Percentiles rank a stretch among this genome's conserved stretches.
Conservation (phyloP, 2,329 filamentous ascomycete genomes). For the Xylaria sp. region DNA sequence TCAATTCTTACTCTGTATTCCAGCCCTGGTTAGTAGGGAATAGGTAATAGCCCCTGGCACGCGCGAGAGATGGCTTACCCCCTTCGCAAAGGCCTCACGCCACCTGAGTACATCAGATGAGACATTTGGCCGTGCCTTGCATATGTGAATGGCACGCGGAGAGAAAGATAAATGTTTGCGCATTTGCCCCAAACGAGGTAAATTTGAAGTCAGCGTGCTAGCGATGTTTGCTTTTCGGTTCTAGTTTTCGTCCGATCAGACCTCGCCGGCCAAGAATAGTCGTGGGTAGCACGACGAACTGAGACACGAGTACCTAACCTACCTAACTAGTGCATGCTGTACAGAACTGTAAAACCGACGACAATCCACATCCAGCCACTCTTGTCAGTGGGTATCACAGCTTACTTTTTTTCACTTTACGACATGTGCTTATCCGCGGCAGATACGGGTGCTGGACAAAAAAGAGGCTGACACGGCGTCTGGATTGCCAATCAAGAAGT, state of each 20-base stretch:
- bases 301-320: constrained; percentile 21
- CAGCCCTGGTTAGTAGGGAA: not conserved
- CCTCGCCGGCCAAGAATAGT: constrained; percentile 1
- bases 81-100: not conserved
- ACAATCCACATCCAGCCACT: constrained; percentile 17
- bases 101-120: not conserved
- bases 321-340: not conserved
- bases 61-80: not conserved
- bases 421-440: constrained; percentile 19
- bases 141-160: not conserved
- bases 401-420: constrained; percentile 5
- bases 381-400: constrained; percentile 6
- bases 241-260: not conserved
- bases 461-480: constrained; percentile 31
- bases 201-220: not conserved
- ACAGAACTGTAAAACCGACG: not conserved
- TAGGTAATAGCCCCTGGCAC: constrained; percentile 8
- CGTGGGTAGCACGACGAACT: not conserved
- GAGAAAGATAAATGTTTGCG: not conserved
- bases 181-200: not conserved
- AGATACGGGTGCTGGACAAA: constrained; percentile 26
- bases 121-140: constrained; percentile 9
- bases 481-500: constrained; percentile 30
- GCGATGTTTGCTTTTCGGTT: constrained; percentile 1
- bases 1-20: constrained; percentile 27